phyloP scores from a whole-genome alignment of 331 rosid species.

The Cucumis variabilis region DNA sequence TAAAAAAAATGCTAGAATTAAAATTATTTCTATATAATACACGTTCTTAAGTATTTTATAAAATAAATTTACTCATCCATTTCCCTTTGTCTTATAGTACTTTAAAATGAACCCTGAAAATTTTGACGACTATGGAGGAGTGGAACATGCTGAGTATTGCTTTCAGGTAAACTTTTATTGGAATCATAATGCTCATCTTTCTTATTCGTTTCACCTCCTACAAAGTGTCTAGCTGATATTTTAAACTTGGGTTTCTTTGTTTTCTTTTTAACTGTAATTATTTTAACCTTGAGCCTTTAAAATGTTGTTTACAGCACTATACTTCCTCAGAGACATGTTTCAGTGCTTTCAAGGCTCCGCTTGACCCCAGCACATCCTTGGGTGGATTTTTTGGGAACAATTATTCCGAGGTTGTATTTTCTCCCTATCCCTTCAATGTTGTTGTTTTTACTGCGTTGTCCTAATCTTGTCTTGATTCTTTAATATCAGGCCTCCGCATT shows the following conservation, averaged over 20 bases:
- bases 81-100: constrained; percentile 55
- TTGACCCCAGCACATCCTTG: constrained; percentile 88
- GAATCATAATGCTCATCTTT: background rate
- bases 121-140: constrained; percentile 89
- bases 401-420: constrained; percentile 70
- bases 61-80: constrained; percentile 24
- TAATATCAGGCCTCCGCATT: constrained; percentile 91
- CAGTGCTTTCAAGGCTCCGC: constrained; percentile 97
- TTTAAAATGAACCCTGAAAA: constrained; percentile 94
- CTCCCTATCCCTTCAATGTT: background rate
- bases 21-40: background rate
- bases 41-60: background rate
- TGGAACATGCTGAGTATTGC: constrained; percentile 92
- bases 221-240: background rate
- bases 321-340: constrained; percentile 90
- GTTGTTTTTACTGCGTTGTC: constrained; percentile 24
- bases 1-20: background rate
- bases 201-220: constrained; percentile 6
- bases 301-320: constrained; percentile 68
- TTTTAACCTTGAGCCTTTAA: constrained; percentile 36
- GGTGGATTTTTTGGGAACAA: constrained; percentile 96
- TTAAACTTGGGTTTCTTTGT: constrained; percentile 14
- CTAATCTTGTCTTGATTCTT: constrained; percentile 41
- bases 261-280: constrained; percentile 24
- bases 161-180: constrained; percentile 72